Evolutionary conservation across 768 basidiomycete genomes (phyloP).

Genomic region (Podaxis rugospora): DNA sequence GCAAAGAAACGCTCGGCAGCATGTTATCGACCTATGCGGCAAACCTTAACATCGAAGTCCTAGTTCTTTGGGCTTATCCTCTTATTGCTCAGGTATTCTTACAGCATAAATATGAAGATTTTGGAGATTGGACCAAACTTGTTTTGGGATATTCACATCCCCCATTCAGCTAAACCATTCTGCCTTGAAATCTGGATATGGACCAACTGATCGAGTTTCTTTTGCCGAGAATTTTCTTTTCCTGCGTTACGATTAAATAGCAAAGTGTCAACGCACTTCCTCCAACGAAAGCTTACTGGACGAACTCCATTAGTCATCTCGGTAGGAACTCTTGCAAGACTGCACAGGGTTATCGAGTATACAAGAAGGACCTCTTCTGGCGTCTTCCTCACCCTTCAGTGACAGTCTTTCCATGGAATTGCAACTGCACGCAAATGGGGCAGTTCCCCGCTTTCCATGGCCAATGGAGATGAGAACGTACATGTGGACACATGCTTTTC

Average conservation of each 20-base stretch:
- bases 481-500: neutral
- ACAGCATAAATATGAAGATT: neutral
- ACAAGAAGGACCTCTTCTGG: neutral
- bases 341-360: neutral
- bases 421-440: neutral
- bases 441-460: neutral
- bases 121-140: neutral
- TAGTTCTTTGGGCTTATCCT: neutral
- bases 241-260: neutral
- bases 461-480: neutral
- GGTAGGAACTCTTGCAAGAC: neutral
- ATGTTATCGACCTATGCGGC: constrained; percentile 75
- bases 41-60: constrained; percentile 29
- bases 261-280: neutral
- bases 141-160: neutral
- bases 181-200: neutral
- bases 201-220: constrained; percentile 3
- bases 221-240: neutral
- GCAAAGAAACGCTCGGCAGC: constrained; percentile 73
- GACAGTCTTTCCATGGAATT: neutral
- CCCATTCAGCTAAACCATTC: neutral
- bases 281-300: neutral
- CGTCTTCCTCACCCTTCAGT: neutral
- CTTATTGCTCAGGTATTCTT: neutral
- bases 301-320: neutral